These are phyloP conservation scores for Trichoderma sp. DNA, from an alignment of 2,329 filamentous ascomycete genomes.

Conservation along the genomic window DNA sequence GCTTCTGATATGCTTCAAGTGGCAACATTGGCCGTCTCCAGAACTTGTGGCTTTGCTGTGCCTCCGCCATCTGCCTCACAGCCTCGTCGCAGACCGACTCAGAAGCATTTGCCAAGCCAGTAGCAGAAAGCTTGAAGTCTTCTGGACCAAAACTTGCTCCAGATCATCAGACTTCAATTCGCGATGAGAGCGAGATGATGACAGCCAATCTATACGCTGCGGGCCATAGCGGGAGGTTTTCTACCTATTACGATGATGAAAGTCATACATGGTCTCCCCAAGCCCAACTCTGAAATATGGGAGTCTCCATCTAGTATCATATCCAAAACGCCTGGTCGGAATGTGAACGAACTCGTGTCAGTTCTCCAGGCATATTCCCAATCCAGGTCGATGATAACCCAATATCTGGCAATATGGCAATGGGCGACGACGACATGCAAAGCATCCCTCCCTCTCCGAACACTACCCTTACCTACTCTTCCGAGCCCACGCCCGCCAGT, in stretches of 20 bases:
- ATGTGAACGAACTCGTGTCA: no score
- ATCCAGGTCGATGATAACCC: neutral
- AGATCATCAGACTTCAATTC: neutral
- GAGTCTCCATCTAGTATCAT: no score
- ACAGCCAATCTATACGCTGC: neutral
- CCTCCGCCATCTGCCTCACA: slow-evolving; percentile 5
- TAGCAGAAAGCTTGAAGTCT: slow-evolving; percentile 7
- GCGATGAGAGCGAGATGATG: neutral
- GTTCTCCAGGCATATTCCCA: neutral
- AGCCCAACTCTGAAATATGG: neutral
- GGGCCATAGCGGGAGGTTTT: neutral
- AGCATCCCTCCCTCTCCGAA: neutral
- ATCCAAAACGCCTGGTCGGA: no score
- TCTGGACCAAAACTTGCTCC: neutral
- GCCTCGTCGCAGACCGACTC: neutral
- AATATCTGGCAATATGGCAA: neutral
- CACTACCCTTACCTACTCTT: neutral
- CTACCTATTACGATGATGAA: neutral
- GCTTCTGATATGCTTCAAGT: no score
- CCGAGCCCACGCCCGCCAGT: neutral
- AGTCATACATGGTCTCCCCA: neutral
- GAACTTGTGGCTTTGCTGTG: slow-evolving; percentile 9
- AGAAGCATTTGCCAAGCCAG: slow-evolving; percentile 11
- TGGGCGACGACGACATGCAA: neutral
- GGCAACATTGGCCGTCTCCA: no score